These are phyloP conservation scores for Cercospora brassicicola DNA, from an alignment of 2,329 filamentous ascomycete species.

Conservation along the genomic window DNA sequence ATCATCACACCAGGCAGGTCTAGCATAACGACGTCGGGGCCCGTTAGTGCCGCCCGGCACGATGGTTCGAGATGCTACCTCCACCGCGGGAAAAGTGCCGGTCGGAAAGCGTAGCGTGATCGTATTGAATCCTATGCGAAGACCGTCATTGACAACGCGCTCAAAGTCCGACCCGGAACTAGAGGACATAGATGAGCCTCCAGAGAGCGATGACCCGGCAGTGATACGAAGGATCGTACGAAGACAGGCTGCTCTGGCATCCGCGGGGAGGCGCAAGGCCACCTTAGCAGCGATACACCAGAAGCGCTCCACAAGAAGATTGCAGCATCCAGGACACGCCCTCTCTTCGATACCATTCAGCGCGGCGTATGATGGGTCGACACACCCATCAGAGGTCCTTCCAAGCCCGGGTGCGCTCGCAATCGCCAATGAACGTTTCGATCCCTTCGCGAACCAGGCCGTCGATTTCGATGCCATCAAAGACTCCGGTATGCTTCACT, in stretches of 20 bases:
- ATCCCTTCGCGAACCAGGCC: constrained; percentile 18
- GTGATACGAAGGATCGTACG: constrained; percentile 23
- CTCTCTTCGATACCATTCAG: neutral
- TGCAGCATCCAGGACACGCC: neutral
- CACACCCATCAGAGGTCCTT: neutral
- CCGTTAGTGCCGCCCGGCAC: neutral
- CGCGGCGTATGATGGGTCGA: neutral
- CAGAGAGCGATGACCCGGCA: constrained; percentile 25
- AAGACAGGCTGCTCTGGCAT: constrained; percentile 24
- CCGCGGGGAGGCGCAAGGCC: constrained; percentile 19
- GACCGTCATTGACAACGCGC: constrained; percentile 12
- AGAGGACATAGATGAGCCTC: constrained; percentile 9
- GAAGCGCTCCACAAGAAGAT: constrained; percentile 11
- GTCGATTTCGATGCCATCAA: constrained; percentile 21
- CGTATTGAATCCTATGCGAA: constrained; percentile 15
- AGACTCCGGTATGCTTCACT: constrained; percentile 18
- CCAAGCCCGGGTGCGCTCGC: constrained; percentile 3
- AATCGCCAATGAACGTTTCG: constrained; percentile 14
- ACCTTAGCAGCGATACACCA: constrained; percentile 22
- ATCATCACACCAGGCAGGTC: neutral
- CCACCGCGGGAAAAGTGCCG: constrained; percentile 2
- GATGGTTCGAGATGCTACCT: neutral
- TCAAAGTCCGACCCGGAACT: constrained; percentile 8
- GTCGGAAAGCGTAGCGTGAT: constrained; percentile 19
- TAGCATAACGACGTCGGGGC: neutral